Conservation (phyloP, 1,139 yeast genomes). For the Suhomyces kunorum region DNA sequence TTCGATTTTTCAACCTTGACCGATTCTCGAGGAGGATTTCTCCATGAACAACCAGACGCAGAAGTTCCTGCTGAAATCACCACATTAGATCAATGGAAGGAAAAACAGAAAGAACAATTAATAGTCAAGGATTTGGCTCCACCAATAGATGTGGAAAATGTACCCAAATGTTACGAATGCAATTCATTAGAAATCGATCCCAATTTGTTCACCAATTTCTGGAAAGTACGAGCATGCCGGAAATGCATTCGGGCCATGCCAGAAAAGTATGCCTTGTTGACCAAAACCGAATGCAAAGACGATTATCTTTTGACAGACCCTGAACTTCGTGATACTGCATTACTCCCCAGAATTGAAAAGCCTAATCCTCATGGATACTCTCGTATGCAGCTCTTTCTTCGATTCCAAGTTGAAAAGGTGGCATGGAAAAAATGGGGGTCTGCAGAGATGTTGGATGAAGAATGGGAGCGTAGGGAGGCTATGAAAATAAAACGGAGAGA, state of each 20-base stretch:
- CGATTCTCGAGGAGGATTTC: slow-evolving; percentile 86
- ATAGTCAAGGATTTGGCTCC: slow-evolving; percentile 60
- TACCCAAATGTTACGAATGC: slow-evolving; percentile 85
- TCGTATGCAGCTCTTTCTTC: slow-evolving; percentile 85
- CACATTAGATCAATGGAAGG: slow-evolving; percentile 75
- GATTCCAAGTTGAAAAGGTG: slow-evolving; percentile 88
- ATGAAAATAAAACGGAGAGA: slow-evolving; percentile 73
- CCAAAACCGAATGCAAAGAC: slow-evolving; percentile 93
- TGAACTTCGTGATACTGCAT: slow-evolving; percentile 68
- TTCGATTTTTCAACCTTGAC: slow-evolving; percentile 88
- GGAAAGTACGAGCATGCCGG: slow-evolving; percentile 71
- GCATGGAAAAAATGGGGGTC: slow-evolving; percentile 97
- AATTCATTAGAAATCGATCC: slow-evolving; percentile 76
- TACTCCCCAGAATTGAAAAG: slow-evolving; percentile 78
- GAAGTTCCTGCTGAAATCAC: slow-evolving; percentile 41
- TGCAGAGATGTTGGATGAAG: slow-evolving; percentile 82
- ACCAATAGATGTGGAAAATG: slow-evolving; percentile 66
- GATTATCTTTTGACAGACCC: slow-evolving; percentile 94
- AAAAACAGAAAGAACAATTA: slow-evolving; percentile 47
- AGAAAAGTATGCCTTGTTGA: slow-evolving; percentile 84
- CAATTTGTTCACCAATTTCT: slow-evolving; percentile 65
- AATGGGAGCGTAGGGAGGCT: slow-evolving; percentile 83
- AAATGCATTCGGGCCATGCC: slow-evolving; percentile 71
- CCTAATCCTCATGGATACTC: slow-evolving; percentile 95
- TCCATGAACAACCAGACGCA: slow-evolving; percentile 31